A percentile compares a stretch with the other conserved stretches of the same genome.
phyloP scores from a whole-genome alignment of 1,284 basidiomycete species.

The Phellopilus nigrolimitatus region DNA sequence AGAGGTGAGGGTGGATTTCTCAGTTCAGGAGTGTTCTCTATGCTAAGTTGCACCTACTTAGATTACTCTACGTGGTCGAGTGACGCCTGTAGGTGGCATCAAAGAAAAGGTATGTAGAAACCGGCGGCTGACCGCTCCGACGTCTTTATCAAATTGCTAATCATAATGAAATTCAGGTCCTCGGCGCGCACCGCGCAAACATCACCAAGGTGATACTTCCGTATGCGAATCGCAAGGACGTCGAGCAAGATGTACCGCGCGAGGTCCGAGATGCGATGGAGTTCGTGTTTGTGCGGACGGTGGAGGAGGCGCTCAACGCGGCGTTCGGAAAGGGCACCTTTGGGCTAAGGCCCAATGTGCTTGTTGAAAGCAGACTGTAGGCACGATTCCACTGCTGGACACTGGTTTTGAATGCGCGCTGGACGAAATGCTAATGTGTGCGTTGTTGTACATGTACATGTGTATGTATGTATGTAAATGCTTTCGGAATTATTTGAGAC shows the following conservation, averaged over 20 bases:
- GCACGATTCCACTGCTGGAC: neutral
- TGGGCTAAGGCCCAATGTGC: conserved; percentile 37
- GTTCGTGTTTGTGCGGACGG: conserved; percentile 74
- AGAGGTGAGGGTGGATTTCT: too few relatives aligned
- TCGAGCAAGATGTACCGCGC: conserved; percentile 75
- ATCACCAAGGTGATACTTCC: conserved; percentile 81
- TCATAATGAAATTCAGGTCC: conserved; percentile 43
- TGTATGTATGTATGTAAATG: too few relatives aligned
- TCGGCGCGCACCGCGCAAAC: conserved; percentile 81
- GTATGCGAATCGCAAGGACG: conserved; percentile 78
- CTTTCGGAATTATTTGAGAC: too few relatives aligned
- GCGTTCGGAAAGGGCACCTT: conserved; percentile 69
- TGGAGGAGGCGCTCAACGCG: conserved; percentile 75
- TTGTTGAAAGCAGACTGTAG: conserved; percentile 17
- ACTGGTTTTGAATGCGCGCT: neutral
- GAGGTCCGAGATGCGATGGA: conserved; percentile 71
- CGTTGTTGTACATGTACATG: neutral
- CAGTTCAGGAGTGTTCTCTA: too few relatives aligned
- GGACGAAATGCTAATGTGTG: too few relatives aligned
- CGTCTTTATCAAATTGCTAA: conserved; percentile 8
- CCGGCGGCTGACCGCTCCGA: neutral
- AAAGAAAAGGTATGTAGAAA: conserved; percentile 56
- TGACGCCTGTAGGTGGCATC: conserved; percentile 81
- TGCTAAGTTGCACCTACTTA: too few relatives aligned
- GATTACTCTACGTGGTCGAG: conserved; percentile 75